Evolutionary conservation across 331 rosid genomes (phyloP).

Genomic region (Pyrus hybrid): DNA sequence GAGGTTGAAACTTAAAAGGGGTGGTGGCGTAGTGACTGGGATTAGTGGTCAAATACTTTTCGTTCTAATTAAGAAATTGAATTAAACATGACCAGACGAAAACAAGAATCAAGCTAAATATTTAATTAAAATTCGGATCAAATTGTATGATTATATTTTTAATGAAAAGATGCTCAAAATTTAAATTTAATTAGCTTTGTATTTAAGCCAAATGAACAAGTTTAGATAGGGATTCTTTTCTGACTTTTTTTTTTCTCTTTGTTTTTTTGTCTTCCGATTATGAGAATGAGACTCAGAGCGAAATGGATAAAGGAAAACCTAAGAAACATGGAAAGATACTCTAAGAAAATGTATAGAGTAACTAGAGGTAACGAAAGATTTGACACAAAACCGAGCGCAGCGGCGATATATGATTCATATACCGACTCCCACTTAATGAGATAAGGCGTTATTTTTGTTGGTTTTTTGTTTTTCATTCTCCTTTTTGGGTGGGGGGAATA

Average conservation of each 20-base stretch:
- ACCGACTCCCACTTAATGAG: too few relatives aligned
- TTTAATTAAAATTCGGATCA: background rate
- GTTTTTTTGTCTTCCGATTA: background rate
- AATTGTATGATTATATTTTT: background rate
- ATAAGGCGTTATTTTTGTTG: too few relatives aligned
- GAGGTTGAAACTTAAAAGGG: conserved; percentile 12
- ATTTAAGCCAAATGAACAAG: conserved; percentile 16
- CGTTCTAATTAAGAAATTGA: background rate
- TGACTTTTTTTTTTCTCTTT: background rate
- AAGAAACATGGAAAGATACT: too few relatives aligned
- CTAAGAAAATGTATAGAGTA: too few relatives aligned
- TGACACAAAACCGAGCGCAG: too few relatives aligned
- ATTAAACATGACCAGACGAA: background rate
- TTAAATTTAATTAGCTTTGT: conserved; percentile 1
- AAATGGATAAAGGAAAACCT: too few relatives aligned
- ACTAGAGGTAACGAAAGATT: too few relatives aligned
- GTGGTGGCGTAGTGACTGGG: background rate
- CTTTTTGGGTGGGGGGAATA: background rate
- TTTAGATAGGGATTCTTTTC: conserved; percentile 14
- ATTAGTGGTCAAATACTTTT: conserved; percentile 24
- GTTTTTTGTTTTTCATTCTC: background rate
- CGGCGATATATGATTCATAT: too few relatives aligned
- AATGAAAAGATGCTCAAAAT: conserved; percentile 1
- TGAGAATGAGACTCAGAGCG: too few relatives aligned
- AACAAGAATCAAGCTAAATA: background rate